A percentile compares a stretch with the other conserved stretches of the same genome.
Conservation (phyloP, 164 flowering plant genomes). For the Protea cynaroides region DNA sequence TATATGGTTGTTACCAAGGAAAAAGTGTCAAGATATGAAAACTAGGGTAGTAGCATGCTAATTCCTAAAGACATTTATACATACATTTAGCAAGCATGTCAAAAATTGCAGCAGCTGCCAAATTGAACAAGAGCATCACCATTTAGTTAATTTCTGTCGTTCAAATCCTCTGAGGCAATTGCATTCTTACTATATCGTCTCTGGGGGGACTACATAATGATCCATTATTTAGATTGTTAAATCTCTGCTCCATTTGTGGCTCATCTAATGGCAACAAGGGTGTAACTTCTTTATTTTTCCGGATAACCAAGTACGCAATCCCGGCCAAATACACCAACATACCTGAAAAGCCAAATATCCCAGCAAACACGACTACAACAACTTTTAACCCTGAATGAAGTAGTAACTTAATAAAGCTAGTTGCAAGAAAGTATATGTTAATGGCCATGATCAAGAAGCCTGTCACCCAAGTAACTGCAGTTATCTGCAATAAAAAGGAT, state of each 20-base stretch:
- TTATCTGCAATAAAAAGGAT: conserved; percentile 36
- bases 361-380: conserved; percentile 38
- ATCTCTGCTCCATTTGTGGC: conserved; percentile 22
- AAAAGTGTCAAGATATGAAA: no score
- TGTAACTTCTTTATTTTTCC: conserved; percentile 40
- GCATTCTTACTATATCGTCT: conserved; percentile 78
- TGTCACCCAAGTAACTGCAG: conserved; percentile 71
- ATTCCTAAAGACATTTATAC: no score
- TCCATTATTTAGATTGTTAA: conserved; percentile 15
- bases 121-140: no score
- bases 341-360: conserved; percentile 57
- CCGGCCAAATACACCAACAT: conserved; percentile 66
- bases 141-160: conserved; percentile 23
- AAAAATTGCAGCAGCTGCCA: no score
- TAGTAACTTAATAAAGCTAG: conserved; percentile 57
- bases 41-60: no score
- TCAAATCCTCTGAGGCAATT: conserved; percentile 51
- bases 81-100: no score
- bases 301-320: conserved; percentile 56
- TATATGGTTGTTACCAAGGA: no score
- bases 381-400: conserved; percentile 33
- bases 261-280: conserved; percentile 44
- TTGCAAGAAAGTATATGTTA: conserved; percentile 60
- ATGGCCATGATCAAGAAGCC: conserved; percentile 76
- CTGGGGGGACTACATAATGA: conserved; percentile 39